These are phyloP conservation scores for Lactarius hengduanensis DNA, from an alignment of 768 basidiomycete genomes.

Conservation along the genomic window DNA sequence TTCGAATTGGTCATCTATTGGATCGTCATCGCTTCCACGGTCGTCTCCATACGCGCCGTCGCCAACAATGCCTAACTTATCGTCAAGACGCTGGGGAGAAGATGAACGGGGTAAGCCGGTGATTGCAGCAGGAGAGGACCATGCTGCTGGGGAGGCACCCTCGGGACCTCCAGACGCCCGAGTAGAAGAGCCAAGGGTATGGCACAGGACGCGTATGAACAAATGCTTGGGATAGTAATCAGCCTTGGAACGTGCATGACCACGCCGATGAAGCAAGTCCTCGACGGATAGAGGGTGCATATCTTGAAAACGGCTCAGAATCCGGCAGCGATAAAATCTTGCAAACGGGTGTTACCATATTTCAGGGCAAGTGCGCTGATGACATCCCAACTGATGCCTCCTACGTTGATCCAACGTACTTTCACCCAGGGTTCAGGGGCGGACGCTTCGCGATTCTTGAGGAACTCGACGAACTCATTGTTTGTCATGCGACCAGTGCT, in stretches of 20 bases:
- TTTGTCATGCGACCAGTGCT: slow-evolving; percentile 59
- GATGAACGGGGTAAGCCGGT: slow-evolving; percentile 38
- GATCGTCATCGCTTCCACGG: slow-evolving; percentile 30
- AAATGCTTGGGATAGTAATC: slow-evolving; percentile 72
- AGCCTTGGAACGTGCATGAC: slow-evolving; percentile 57
- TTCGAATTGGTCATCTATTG: neutral
- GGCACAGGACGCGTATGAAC: slow-evolving; percentile 66
- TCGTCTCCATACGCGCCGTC: slow-evolving; percentile 33
- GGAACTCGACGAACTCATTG: slow-evolving; percentile 54
- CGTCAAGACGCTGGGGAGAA: slow-evolving; percentile 34
- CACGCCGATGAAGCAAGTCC: slow-evolving; percentile 57
- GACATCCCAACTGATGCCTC: slow-evolving; percentile 69
- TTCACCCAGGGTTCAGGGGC: slow-evolving; percentile 58
- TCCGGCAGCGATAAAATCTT: neutral
- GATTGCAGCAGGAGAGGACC: slow-evolving; percentile 26
- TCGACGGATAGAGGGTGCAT: slow-evolving; percentile 72
- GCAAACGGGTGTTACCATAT: slow-evolving; percentile 46
- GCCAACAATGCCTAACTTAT: slow-evolving; percentile 26
- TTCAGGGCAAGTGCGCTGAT: slow-evolving; percentile 63
- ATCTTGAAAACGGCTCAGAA: slow-evolving; percentile 38
- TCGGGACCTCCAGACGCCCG: neutral
- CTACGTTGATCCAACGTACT: slow-evolving; percentile 74
- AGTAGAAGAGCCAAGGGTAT: slow-evolving; percentile 43
- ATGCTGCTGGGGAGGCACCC: neutral
- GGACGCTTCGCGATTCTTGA: slow-evolving; percentile 46